Conservation (phyloP, 805 yeast species). For the Alloascoidea africana region DNA sequence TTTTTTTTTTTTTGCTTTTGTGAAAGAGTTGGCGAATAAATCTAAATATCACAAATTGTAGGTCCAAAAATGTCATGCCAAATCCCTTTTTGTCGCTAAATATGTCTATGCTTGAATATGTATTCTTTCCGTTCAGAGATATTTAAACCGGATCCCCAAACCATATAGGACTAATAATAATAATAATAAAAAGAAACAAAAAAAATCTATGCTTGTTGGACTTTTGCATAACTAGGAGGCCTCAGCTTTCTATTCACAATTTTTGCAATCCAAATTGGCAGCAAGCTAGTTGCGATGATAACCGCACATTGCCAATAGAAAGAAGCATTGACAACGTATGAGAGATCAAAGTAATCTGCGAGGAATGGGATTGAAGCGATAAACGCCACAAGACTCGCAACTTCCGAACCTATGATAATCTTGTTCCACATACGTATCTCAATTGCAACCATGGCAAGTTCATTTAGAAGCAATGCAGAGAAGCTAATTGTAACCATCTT, state of each 20-base stretch:
- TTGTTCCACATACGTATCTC: conserved; percentile 88
- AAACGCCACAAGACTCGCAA: conserved; percentile 53
- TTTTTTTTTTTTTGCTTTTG: too few species aligned
- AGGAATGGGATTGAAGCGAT: conserved; percentile 71
- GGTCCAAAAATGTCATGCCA: too few species aligned
- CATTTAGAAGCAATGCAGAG: conserved; percentile 67
- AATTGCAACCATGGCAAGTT: conserved; percentile 83
- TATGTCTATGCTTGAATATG: too few species aligned
- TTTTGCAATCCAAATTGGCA: conserved; percentile 85
- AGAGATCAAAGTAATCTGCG: conserved; percentile 71
- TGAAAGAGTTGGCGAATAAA: too few species aligned
- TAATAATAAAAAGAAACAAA: too few species aligned
- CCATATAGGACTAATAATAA: too few species aligned
- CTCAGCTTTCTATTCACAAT: conserved; percentile 58
- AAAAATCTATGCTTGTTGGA: conserved; percentile 50
- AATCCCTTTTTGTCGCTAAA: too few species aligned
- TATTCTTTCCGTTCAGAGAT: too few species aligned
- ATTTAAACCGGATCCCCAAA: too few species aligned
- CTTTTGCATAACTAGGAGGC: conserved; percentile 96
- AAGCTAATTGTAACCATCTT: conserved; percentile 80
- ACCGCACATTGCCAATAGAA: conserved; percentile 59
- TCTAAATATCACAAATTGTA: too few species aligned
- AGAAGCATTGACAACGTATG: conserved; percentile 36
- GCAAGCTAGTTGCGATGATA: conserved; percentile 51
- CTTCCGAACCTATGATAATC: conserved; percentile 57